phyloP scores from a whole-genome alignment of 768 basidiomycete species.

The Tylopilus cervinicoccineus region DNA sequence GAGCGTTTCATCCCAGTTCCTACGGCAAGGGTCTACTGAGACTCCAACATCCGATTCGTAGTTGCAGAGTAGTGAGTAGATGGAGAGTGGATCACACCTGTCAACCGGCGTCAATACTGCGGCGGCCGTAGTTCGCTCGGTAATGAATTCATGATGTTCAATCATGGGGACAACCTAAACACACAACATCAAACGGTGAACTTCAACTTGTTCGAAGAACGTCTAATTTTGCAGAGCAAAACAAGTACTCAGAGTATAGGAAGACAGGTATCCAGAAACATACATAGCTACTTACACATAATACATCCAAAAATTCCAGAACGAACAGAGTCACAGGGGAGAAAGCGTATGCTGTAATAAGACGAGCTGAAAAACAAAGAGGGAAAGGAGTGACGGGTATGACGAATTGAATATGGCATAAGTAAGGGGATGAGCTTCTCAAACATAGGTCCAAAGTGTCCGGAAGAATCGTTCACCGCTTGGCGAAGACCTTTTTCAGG shows the following conservation, averaged over 20 bases:
- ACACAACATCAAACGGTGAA: neutral
- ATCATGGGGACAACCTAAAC: neutral
- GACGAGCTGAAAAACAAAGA: constrained; percentile 7
- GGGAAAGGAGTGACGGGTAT: constrained; percentile 29
- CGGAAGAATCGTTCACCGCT: constrained; percentile 50
- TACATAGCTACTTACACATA: constrained; percentile 33
- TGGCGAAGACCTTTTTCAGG: constrained; percentile 91
- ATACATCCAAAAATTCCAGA: constrained; percentile 33
- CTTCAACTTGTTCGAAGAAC: neutral
- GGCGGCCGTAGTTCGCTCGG: neutral
- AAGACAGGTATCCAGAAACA: constrained; percentile 36
- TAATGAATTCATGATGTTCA: constrained; percentile 1
- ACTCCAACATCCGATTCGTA: constrained; percentile 18
- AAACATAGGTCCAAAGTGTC: constrained; percentile 14
- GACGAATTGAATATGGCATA: constrained; percentile 33
- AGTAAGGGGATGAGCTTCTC: constrained; percentile 23
- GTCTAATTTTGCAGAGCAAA: constrained; percentile 10
- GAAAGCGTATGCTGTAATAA: constrained; percentile 18
- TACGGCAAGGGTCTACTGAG: constrained; percentile 9
- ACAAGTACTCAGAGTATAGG: constrained; percentile 18
- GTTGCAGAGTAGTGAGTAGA: neutral
- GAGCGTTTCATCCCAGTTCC: constrained; percentile 17
- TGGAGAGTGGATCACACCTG: neutral
- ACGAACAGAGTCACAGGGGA: constrained; percentile 26
- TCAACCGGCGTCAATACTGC: neutral